phyloP scores from a whole-genome alignment of 1,284 basidiomycete species.

The Pulveroboletus sp. region DNA sequence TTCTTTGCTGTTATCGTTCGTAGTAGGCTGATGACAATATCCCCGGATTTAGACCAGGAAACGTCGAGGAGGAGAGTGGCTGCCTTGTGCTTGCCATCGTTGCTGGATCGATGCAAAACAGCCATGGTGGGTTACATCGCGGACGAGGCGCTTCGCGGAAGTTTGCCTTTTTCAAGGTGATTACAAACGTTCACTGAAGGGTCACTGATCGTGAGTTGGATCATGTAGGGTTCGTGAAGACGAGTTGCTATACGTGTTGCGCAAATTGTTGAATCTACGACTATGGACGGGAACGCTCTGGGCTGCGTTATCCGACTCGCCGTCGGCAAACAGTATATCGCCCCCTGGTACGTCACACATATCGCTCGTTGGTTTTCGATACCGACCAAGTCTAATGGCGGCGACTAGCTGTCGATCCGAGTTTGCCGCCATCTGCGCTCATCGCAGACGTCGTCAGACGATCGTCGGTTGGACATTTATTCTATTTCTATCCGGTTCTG shows the following conservation, averaged over 20 bases:
- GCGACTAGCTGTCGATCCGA: conserved; percentile 45
- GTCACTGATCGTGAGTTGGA: not conserved
- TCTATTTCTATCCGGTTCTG: conserved; percentile 79
- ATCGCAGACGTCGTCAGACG: conserved; percentile 69
- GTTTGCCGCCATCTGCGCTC: conserved; percentile 48
- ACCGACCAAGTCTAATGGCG: not conserved
- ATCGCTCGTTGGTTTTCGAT: not conserved
- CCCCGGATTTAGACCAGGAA: conserved; percentile 52
- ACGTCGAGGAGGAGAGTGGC: conserved; percentile 64
- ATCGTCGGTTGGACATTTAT: conserved; percentile 78
- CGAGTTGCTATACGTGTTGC: conserved; percentile 83
- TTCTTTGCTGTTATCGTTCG: too few relatives aligned
- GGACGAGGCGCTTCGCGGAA: conserved; percentile 80
- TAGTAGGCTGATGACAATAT: not conserved
- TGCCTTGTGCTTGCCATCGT: conserved; percentile 63
- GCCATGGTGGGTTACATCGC: conserved; percentile 76
- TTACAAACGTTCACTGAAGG: not conserved
- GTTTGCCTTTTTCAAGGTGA: conserved; percentile 82
- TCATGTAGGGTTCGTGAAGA: conserved; percentile 76
- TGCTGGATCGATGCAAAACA: conserved; percentile 73
- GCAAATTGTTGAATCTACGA: conserved; percentile 68
- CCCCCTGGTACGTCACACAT: conserved; percentile 52
- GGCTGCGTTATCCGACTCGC: conserved; percentile 68
- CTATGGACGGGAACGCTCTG: conserved; percentile 76
- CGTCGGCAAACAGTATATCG: conserved; percentile 52